Evolutionary conservation across 2,329 filamentous ascomycete species (phyloP).

Genomic region (Beauveria rudraprayagi): DNA sequence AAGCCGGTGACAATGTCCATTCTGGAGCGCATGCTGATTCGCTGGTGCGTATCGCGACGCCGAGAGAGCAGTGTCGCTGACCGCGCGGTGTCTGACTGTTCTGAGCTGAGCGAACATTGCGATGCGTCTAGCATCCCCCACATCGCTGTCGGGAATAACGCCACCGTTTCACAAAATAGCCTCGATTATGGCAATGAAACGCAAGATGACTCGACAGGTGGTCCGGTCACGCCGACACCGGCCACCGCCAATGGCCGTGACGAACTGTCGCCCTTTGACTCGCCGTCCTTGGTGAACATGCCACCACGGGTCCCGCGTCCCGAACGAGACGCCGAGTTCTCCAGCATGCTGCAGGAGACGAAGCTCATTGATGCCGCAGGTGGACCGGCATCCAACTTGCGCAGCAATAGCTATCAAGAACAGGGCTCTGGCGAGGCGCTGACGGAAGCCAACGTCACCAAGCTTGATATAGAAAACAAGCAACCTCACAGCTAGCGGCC

Average conservation of each 20-base stretch:
- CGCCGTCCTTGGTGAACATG: constrained; percentile 23
- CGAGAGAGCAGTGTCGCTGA: constrained; percentile 18
- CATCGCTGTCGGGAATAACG: constrained; percentile 22
- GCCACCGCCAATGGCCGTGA: constrained; percentile 28
- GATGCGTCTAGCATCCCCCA: constrained; percentile 34
- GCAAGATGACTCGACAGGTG: constrained; percentile 20
- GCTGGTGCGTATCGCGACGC: constrained; percentile 47
- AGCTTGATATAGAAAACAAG: constrained; percentile 30
- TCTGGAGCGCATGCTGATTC: constrained; percentile 62
- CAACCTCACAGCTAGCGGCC: background rate
- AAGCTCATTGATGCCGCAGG: constrained; percentile 41
- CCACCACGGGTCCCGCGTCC: constrained; percentile 25
- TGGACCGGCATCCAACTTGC: constrained; percentile 23
- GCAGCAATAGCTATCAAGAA: constrained; percentile 28
- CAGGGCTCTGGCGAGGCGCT: constrained; percentile 33
- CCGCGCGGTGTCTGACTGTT: constrained; percentile 34
- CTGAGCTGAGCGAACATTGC: constrained; percentile 36
- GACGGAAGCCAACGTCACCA: constrained; percentile 47
- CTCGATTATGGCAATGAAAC: constrained; percentile 14
- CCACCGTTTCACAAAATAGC: background rate
- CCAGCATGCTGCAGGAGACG: constrained; percentile 36
- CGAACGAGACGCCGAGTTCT: constrained; percentile 33
- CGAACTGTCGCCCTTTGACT: constrained; percentile 36
- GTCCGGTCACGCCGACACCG: constrained; percentile 33
- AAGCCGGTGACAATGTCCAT: constrained; percentile 64